Conservation (phyloP, 306 rosid species). For the Spatholobus suberectus region DNA sequence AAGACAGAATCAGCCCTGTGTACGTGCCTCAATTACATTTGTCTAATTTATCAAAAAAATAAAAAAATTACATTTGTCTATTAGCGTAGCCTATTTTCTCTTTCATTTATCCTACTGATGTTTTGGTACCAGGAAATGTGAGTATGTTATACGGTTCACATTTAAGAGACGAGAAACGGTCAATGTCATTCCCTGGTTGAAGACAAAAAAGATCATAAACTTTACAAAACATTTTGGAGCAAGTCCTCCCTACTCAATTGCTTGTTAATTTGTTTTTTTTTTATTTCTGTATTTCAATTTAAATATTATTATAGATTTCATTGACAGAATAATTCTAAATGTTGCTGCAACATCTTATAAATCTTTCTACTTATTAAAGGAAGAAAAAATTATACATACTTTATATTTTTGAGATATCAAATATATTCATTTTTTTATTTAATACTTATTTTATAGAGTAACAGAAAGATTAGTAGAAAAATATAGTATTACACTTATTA, state of each 20-base stretch:
- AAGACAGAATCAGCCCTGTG: slow-evolving; percentile 43
- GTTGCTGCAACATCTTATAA: neutral
- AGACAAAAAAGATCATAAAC: neutral
- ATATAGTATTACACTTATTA: neutral
- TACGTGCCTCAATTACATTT: neutral
- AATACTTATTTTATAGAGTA: no score
- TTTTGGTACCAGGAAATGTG: neutral
- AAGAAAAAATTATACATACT: neutral
- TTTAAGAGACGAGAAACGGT: neutral
- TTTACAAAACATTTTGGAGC: neutral
- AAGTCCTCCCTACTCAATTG: neutral
- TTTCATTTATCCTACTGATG: neutral
- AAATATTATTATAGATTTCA: neutral
- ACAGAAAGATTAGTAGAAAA: neutral
- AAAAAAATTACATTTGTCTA: slow-evolving; percentile 21
- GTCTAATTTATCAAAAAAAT: no score
- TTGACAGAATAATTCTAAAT: neutral
- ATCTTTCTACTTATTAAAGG: neutral
- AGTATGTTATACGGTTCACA: neutral
- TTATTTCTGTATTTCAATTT: neutral
- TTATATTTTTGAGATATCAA: no score
- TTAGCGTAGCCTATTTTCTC: neutral
- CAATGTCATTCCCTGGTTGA: neutral
- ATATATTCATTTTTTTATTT: no score
- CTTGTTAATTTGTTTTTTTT: neutral